Conservation (phyloP, 2,329 filamentous ascomycete species). For the Calonectria honghensis region DNA sequence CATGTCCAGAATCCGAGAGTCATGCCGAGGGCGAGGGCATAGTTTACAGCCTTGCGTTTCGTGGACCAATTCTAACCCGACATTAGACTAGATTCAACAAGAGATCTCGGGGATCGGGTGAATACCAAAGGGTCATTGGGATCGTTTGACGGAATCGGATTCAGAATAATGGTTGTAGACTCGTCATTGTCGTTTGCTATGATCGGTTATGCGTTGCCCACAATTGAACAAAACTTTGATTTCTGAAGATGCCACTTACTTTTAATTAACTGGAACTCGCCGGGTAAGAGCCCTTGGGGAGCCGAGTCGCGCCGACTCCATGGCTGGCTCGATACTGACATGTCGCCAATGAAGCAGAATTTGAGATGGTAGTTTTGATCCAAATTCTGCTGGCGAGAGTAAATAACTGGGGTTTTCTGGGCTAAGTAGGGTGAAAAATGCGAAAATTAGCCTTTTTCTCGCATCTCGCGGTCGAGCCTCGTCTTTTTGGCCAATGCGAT, state of each 20-base stretch:
- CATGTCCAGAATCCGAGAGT: not conserved
- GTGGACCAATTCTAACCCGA: not conserved
- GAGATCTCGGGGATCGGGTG: not conserved
- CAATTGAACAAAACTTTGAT: not conserved
- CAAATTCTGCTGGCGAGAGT: not conserved
- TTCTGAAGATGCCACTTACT: not conserved
- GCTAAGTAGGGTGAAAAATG: not conserved
- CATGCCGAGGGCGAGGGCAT: not conserved
- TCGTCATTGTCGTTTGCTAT: not conserved
- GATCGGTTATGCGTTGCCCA: not conserved
- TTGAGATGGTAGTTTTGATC: not conserved
- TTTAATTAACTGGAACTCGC: slow-evolving; percentile 5
- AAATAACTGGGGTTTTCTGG: not conserved
- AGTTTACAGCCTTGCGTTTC: not conserved
- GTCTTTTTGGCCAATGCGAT: not conserved
- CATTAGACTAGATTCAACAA: not conserved
- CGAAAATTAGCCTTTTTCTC: not conserved
- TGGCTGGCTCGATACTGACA: not conserved
- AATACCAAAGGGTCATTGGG: slow-evolving; percentile 28
- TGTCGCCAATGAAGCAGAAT: not conserved
- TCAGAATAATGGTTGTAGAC: not conserved
- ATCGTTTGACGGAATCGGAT: slow-evolving; percentile 11
- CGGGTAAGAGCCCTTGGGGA: not conserved
- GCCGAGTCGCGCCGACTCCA: not conserved
- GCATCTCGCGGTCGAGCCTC: not conserved